Evolutionary conservation across 768 basidiomycete species (phyloP).

Genomic region (Macrolepiota fuliginosa): DNA sequence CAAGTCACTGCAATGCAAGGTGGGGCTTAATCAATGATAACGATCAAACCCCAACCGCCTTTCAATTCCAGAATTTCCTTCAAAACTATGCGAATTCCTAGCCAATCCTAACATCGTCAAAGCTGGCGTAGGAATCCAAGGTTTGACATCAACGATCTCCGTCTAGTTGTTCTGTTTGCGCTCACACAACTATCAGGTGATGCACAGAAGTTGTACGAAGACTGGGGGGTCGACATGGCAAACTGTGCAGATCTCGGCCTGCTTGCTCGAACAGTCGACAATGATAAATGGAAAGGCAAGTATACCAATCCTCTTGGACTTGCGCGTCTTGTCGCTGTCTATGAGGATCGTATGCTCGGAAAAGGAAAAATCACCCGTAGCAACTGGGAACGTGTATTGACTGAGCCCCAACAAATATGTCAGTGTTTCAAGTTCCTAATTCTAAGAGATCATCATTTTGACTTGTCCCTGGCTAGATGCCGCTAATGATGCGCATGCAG

Average conservation of each 20-base stretch:
- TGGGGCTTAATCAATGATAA: conserved; percentile 16
- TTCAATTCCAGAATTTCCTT: conserved; percentile 45
- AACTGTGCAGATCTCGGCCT: conserved; percentile 70
- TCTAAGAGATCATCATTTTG: conserved; percentile 4
- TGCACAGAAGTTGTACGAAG: conserved; percentile 58
- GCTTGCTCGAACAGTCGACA: conserved; percentile 69
- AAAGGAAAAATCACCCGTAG: conserved; percentile 65
- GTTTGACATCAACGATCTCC: conserved; percentile 32
- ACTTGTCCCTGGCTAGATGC: conserved; percentile 47
- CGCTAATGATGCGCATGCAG: conserved; percentile 69
- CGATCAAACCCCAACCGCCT: background rate
- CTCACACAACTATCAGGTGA: conserved; percentile 45
- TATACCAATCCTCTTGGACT: conserved; percentile 63
- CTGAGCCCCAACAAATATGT: conserved; percentile 57
- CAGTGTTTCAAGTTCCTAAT: conserved; percentile 23
- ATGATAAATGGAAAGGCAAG: conserved; percentile 68
- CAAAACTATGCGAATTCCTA: conserved; percentile 48
- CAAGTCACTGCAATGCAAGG: conserved; percentile 63
- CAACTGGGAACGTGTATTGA: conserved; percentile 65
- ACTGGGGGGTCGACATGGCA: conserved; percentile 40
- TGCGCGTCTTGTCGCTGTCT: conserved; percentile 60
- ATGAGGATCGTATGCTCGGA: conserved; percentile 45
- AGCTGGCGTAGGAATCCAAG: conserved; percentile 72
- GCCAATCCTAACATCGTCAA: conserved; percentile 55
- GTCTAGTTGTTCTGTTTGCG: conserved; percentile 13